Base-by-base conservation (phyloP, 1,139 yeast species). In the Scheffersomyces lignicola region DNA sequence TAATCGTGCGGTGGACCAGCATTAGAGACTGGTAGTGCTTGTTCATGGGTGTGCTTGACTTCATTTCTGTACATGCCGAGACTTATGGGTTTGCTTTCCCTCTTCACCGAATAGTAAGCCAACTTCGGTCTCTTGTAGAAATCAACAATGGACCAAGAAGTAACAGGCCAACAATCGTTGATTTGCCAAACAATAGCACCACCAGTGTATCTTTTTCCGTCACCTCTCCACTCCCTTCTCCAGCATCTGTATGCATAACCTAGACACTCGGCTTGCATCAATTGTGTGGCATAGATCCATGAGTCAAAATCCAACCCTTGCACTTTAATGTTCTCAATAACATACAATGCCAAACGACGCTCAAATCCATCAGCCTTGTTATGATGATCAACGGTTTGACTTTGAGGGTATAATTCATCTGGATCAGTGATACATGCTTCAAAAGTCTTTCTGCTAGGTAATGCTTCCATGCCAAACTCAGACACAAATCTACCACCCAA, bases 91-190 rank as follows among this genome's bases (percentile, higher is more conserved):
- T 45, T 41, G 36, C 63, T 50, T 47, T 72, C 77, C 41, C 78
- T 55, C 46, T 66, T 70, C 20, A 73, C 58, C 3, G 75, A 64
- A 43, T 65, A 73, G 45, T 61, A 73, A 0, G 71, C 69, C 36
- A 73, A 49, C 48, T 73, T 73, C 6, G 74, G 74, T 11, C 60
- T 49, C 16, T 48, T 46, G 37, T 54, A 60, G 47, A 53, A 68
- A 45, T 72, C 78, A 23, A 65, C 52, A 20, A 70, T 52, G 1
- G 76, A 57, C 78, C 78, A 73, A 15, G 69, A 59, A 3, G 73
- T 56, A 7, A 60, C 70, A 3, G 78, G 78, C 75, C 76, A 72
- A 45, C 78, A 73, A 45, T 73, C 78, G 39, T 73, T 71, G 16
- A 69, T 50, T 47, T 72, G 78, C 78, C 78, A 73, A 5, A 73